These are phyloP conservation scores for Termitomyces sp. DNA, from an alignment of 768 basidiomycete genomes.

Conservation along the genomic window DNA sequence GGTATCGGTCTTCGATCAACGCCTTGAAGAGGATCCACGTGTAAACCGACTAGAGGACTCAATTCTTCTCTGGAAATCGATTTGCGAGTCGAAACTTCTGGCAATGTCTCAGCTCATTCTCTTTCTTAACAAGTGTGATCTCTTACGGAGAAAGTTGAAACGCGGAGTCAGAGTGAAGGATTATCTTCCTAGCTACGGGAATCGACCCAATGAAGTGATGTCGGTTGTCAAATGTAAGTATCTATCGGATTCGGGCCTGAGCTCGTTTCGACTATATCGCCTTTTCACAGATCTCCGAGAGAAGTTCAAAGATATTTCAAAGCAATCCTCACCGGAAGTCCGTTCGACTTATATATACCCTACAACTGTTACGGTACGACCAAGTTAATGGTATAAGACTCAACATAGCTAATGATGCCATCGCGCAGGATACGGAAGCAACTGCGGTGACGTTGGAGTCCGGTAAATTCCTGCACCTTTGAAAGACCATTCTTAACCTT, in stretches of 20 bases:
- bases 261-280: neutral
- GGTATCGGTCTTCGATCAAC: conserved; percentile 76
- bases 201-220: conserved; percentile 61
- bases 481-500: neutral
- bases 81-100: conserved; percentile 64
- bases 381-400: neutral
- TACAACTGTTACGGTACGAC: conserved; percentile 63
- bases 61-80: conserved; percentile 63
- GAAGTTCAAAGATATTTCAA: conserved; percentile 66
- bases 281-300: conserved; percentile 48
- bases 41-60: conserved; percentile 76
- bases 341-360: conserved; percentile 60
- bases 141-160: conserved; percentile 60
- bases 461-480: conserved; percentile 23
- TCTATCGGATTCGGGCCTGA: neutral
- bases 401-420: neutral
- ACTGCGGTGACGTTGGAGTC: conserved; percentile 56
- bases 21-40: conserved; percentile 59
- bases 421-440: conserved; percentile 50
- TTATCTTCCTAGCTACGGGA: conserved; percentile 62
- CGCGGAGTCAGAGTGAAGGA: conserved; percentile 51
- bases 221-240: conserved; percentile 59
- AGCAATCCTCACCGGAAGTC: conserved; percentile 47
- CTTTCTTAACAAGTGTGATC: conserved; percentile 66
- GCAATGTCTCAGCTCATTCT: conserved; percentile 53